A percentile compares a stretch with the other conserved stretches of the same genome.
These are phyloP conservation scores for Eucalyptus sp. DNA, from an alignment of 345 rosid genomes.

Conservation along the genomic window DNA sequence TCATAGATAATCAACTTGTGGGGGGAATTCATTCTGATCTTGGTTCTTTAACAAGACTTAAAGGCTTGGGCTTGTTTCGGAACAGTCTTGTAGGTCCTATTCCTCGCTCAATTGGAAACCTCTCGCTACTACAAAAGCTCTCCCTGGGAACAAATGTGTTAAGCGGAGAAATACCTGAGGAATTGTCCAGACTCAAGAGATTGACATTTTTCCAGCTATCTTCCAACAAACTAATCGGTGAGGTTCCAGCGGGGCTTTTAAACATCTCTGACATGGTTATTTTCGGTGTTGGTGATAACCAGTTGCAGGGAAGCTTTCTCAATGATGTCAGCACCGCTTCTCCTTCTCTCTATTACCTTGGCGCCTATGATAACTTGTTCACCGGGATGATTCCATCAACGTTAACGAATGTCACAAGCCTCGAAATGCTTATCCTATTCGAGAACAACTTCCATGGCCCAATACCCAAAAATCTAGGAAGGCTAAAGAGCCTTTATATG, in stretches of 20 bases:
- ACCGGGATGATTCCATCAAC: neutral
- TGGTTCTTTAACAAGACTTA: neutral
- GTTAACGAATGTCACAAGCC: neutral
- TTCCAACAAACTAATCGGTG: neutral
- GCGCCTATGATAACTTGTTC: rapidly evolving
- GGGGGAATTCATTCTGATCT: neutral
- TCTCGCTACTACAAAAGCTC: rapidly evolving
- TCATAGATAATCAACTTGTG: neutral
- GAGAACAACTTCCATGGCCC: neutral
- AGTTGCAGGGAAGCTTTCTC: neutral
- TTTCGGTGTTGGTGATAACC: rapidly evolving
- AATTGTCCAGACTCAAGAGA: neutral
- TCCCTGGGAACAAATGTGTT: rapidly evolving
- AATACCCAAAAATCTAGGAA: neutral
- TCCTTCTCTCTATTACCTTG: rapidly evolving
- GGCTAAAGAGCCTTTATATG: rapidly evolving
- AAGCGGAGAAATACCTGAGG: neutral
- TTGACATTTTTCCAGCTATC: rapidly evolving
- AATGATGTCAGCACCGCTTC: neutral
- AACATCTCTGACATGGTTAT: rapidly evolving
- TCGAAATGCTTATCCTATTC: rapidly evolving
- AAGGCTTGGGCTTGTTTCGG: rapidly evolving
- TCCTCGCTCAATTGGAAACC: neutral
- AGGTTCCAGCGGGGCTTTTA: neutral
- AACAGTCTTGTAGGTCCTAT: neutral